phyloP scores from a whole-genome alignment of 306 rosid genomes.

The Rosa rugosa region DNA sequence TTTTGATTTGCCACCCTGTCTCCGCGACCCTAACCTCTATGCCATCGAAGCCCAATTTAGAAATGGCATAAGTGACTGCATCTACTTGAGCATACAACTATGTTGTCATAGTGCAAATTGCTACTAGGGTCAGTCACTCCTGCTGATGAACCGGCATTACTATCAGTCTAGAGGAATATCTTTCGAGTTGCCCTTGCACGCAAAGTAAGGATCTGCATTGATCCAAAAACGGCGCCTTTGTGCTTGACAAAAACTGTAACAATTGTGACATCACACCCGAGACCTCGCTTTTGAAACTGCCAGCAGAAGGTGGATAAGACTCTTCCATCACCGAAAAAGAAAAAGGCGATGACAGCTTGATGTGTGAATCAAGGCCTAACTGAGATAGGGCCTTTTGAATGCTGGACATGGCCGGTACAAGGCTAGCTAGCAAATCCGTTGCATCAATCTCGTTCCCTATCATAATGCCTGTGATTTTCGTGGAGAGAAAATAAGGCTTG shows the following conservation, averaged over 20 bases:
- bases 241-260: conserved; percentile 55
- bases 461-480: conserved; percentile 70
- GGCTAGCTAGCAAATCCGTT: conserved; percentile 40
- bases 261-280: conserved; percentile 58
- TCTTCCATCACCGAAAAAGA: conserved; percentile 70
- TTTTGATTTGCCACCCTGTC: conserved; percentile 92
- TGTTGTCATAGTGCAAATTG: conserved; percentile 73
- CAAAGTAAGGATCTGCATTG: conserved; percentile 91
- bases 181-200: conserved; percentile 61
- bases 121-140: conserved; percentile 80
- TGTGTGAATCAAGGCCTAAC: conserved; percentile 56
- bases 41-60: conserved; percentile 61
- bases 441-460: conserved; percentile 83
- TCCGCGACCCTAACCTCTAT: conserved; percentile 84
- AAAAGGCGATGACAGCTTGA: conserved; percentile 73
- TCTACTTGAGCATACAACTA: conserved; percentile 98
- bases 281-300: conserved; percentile 64
- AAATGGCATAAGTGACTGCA: conserved; percentile 74
- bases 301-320: conserved; percentile 96
- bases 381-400: conserved; percentile 60
- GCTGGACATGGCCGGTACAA: conserved; percentile 79
- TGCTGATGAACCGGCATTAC: conserved; percentile 6
- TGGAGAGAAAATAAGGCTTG: conserved; percentile 70
- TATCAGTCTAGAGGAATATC: conserved; percentile 59
- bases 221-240: conserved; percentile 91